These are phyloP conservation scores for Coniophora puteana DNA, from an alignment of 1,284 basidiomycete species.

Conservation along the genomic window DNA sequence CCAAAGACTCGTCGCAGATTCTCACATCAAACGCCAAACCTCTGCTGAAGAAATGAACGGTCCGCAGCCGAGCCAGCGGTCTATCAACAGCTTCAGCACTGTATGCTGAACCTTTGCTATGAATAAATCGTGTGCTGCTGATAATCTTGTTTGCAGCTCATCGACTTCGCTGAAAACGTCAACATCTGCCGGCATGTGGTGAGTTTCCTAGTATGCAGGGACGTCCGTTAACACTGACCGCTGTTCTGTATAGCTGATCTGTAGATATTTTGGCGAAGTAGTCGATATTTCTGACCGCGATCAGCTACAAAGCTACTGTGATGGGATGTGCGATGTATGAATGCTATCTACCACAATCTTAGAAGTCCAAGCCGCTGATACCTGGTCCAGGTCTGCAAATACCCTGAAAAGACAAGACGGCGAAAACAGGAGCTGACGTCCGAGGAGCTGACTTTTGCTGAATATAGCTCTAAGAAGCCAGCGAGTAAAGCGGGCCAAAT, in stretches of 20 bases:
- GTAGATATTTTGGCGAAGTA: slow-evolving; percentile 79
- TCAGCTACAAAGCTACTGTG: slow-evolving; percentile 55
- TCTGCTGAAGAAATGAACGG: slow-evolving; percentile 40
- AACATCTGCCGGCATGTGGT: slow-evolving; percentile 74
- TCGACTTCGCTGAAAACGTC: slow-evolving; percentile 62
- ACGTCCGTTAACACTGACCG: not conserved
- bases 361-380: not conserved
- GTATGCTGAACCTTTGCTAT: slow-evolving; percentile 35
- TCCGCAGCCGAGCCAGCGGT: slow-evolving; percentile 62
- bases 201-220: slow-evolving; percentile 24
- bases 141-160: slow-evolving; percentile 42
- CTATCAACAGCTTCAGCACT: slow-evolving; percentile 60
- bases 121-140: not conserved
- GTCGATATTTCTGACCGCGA: slow-evolving; percentile 52
- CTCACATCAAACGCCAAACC: slow-evolving; percentile 40
- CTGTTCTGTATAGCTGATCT: slow-evolving; percentile 51
- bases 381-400: slow-evolving; percentile 66
- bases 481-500: too few species aligned
- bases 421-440: slow-evolving; percentile 49
- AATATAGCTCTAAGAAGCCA: too few species aligned
- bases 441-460: slow-evolving; percentile 36
- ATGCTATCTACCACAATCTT: not conserved
- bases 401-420: slow-evolving; percentile 57
- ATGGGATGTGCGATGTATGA: slow-evolving; percentile 83
- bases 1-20: slow-evolving; percentile 47